Evolutionary conservation across 1,139 yeast species (phyloP).

Genomic region (Suhomyces coccinellae): DNA sequence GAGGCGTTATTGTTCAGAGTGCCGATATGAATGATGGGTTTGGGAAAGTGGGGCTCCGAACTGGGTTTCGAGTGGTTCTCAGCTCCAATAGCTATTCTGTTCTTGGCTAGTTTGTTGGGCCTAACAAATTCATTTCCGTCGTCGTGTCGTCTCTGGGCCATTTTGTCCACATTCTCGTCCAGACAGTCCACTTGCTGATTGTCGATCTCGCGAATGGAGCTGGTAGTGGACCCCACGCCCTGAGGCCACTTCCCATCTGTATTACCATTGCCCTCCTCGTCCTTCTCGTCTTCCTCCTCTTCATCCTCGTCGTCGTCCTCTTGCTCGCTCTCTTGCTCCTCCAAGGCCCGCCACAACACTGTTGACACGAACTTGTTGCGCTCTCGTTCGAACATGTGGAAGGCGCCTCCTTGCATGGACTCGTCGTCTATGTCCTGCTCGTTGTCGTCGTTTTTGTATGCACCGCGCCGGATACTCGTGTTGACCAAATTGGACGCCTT

Average conservation of each 20-base stretch:
- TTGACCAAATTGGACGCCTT: slow-evolving; percentile 17
- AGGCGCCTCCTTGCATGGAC: slow-evolving; percentile 11
- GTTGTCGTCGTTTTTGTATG: background rate
- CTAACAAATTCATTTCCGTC: no score
- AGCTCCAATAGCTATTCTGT: no score
- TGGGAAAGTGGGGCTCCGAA: background rate
- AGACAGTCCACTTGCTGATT: no score
- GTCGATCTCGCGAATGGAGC: no score
- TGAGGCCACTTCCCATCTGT: no score
- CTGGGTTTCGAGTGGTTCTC: no score
- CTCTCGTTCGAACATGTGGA: slow-evolving; percentile 11
- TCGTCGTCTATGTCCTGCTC: background rate
- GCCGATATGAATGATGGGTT: background rate
- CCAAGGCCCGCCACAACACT: slow-evolving; percentile 2
- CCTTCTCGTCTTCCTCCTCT: background rate
- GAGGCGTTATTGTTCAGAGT: no score
- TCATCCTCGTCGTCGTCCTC: slow-evolving; percentile 6
- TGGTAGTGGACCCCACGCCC: no score
- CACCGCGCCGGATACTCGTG: slow-evolving; percentile 14
- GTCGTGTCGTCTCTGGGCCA: no score
- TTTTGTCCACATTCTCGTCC: no score
- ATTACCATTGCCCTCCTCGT: no score
- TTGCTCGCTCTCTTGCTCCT: slow-evolving; percentile 3
- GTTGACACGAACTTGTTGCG: slow-evolving; percentile 3
- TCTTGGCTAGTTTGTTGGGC: no score